Base-by-base conservation (phyloP, 345 rosid genomes). In the Odontarrhena argentea region DNA sequence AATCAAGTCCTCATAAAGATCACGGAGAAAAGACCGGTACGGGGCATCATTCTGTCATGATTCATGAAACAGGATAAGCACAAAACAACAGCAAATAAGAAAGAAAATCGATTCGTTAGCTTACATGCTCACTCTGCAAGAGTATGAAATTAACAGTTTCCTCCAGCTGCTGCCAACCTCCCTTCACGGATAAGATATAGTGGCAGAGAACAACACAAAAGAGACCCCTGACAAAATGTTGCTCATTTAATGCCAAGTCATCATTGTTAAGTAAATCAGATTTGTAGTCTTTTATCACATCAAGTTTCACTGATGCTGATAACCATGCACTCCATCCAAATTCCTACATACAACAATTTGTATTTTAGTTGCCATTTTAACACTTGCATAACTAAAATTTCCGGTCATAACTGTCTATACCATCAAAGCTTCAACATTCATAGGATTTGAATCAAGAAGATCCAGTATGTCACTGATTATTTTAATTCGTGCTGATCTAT, bases 141-240 rank as follows among this genome's bases (percentile, higher is more conserved):
- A 85, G 84, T 36, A 93, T 75, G 78, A 90, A 90, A 86, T 87
- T 89, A 73, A 82, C 81, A 24, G 97, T 87, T 76, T 87, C 98
- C 74, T 93, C 98, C 65, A 93, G 74, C 53, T 80, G 92, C 71
- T 87, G 98, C 98, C 98, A 93, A 70, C 98, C 98, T 65, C 98
- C 97, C 84, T 89, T 92, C 55, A 92, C 83, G 26, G 83, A 86
- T 69, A 75, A 77, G 46, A 89, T 77, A 76, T 83, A 83, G 82
- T 92, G 91, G 76, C 93, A 82, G 71, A 92, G 96, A 74, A 89
- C 91, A 71, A 83, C 77, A 71, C 86, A 87, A 64, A 80, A 92
- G 60, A 92, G 66, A 68, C 82, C 84, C 81, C 87, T 86, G 72
- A 84, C 84, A 76, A 85, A 74, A 59, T 70, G 76, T 71, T 79